Percentiles rank a stretch among this genome's conserved stretches.
Evolutionary conservation across 2,329 filamentous ascomycete species (phyloP).

Genomic region (Fusarium liriodendri): DNA sequence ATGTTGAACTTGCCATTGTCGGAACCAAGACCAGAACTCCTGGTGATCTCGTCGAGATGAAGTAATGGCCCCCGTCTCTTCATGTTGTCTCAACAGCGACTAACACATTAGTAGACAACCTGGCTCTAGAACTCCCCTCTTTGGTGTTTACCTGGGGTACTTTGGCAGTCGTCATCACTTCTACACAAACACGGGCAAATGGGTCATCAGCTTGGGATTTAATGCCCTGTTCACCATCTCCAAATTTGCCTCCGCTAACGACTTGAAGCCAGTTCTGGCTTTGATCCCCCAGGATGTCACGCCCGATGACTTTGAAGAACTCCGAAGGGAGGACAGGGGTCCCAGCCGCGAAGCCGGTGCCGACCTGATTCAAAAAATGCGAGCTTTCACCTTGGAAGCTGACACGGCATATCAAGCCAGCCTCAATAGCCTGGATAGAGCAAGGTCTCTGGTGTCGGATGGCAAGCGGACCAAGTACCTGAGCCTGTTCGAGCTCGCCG

Average conservation of each 20-base stretch:
- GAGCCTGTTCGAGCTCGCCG: slow-evolving; percentile 63
- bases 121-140: slow-evolving; percentile 57
- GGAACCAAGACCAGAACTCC: slow-evolving; percentile 46
- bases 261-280: slow-evolving; percentile 54
- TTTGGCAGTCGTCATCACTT: slow-evolving; percentile 64
- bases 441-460: slow-evolving; percentile 54
- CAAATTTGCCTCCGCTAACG: slow-evolving; percentile 55
- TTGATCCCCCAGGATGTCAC: slow-evolving; percentile 44
- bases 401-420: slow-evolving; percentile 61
- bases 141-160: slow-evolving; percentile 65
- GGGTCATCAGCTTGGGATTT: slow-evolving; percentile 56
- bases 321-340: slow-evolving; percentile 51
- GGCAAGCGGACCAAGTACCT: slow-evolving; percentile 55
- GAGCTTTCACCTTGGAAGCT: slow-evolving; percentile 55
- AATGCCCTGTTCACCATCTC: slow-evolving; percentile 62
- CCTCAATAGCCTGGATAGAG: slow-evolving; percentile 60
- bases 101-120: slow-evolving; percentile 42
- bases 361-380: slow-evolving; percentile 60
- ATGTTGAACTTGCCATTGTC: slow-evolving; percentile 41
- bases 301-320: slow-evolving; percentile 46
- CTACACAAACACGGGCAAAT: slow-evolving; percentile 64
- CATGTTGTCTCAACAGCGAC: neutral
- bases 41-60: slow-evolving; percentile 65
- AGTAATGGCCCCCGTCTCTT: slow-evolving; percentile 39
- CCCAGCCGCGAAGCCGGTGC: slow-evolving; percentile 58